These are phyloP conservation scores for Apophysomyces sp. DNA, from an alignment of 371 early-diverging fungal genomes.

Conservation along the genomic window DNA sequence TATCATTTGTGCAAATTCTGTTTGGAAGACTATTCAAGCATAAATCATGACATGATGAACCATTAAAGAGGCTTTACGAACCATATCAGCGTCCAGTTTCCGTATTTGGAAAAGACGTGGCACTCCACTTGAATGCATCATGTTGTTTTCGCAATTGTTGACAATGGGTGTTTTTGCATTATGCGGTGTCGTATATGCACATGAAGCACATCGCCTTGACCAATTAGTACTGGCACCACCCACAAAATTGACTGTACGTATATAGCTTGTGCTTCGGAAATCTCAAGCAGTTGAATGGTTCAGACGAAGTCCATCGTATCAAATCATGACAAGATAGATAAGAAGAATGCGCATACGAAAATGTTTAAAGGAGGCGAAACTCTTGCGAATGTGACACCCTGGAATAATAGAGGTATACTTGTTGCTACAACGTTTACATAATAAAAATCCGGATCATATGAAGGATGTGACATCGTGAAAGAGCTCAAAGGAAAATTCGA, in stretches of 20 bases:
- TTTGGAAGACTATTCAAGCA: too few relatives aligned
- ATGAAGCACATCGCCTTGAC: not conserved
- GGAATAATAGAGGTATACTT: conserved; percentile 59
- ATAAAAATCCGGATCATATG: not conserved
- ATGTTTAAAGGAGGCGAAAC: conserved; percentile 34
- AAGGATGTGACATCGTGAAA: conserved; percentile 61
- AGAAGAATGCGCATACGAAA: conserved; percentile 33
- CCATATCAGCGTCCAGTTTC: too few relatives aligned
- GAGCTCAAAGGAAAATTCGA: conserved; percentile 67
- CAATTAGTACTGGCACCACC: not conserved
- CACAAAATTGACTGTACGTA: not conserved
- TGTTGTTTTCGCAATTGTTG: not conserved
- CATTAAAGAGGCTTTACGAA: too few relatives aligned
- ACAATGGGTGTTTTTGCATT: not conserved
- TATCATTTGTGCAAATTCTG: too few relatives aligned
- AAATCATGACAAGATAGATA: conserved; percentile 15
- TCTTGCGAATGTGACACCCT: conserved; percentile 68
- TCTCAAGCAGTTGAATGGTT: not conserved
- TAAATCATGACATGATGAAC: too few relatives aligned
- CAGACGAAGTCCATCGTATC: conserved; percentile 15
- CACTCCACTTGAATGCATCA: too few relatives aligned
- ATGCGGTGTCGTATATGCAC: not conserved
- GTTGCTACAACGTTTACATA: not conserved
- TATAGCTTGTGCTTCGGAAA: not conserved
- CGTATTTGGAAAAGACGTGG: too few relatives aligned